A percentile compares a stretch with the other conserved stretches of the same genome.
Evolutionary conservation across 495 filamentous ascomycete genomes (phyloP).

Genomic region (Astrocystis sublimbata): DNA sequence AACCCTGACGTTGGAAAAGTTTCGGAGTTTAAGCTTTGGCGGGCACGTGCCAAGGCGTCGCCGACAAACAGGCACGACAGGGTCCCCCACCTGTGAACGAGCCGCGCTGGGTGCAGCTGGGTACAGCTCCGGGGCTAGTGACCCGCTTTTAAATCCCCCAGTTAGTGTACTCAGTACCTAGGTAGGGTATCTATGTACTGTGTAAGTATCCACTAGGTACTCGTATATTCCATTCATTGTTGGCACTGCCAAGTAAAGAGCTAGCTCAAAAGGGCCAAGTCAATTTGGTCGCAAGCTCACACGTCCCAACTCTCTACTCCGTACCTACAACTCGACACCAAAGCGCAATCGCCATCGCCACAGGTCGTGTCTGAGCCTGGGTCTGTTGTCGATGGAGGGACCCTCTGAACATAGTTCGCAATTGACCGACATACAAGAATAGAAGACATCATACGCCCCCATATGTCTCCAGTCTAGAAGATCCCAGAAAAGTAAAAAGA

Average conservation of each 20-base stretch:
- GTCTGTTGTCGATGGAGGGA: not conserved
- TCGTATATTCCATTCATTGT: too few species aligned
- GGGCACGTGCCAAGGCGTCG: constrained; percentile 8
- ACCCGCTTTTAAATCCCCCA: constrained; percentile 17
- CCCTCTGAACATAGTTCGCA: constrained; percentile 1
- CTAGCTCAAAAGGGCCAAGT: too few species aligned
- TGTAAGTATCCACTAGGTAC: too few species aligned
- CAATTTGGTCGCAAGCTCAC: too few species aligned
- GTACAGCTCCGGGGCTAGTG: not conserved
- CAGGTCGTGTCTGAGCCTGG: too few species aligned
- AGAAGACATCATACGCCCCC: too few species aligned
- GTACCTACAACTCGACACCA: constrained; percentile 20
- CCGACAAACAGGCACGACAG: constrained; percentile 8
- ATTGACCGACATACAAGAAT: constrained; percentile 35
- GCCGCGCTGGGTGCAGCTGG: not conserved
- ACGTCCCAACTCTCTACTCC: not conserved
- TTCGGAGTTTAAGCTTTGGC: constrained; percentile 15
- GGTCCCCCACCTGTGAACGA: too few species aligned
- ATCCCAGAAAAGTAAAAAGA: too few species aligned
- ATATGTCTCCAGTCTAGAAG: too few species aligned
- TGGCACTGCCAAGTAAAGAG: too few species aligned
- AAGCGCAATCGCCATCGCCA: not conserved
- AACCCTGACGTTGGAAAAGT: constrained; percentile 11
- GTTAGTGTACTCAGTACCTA: too few species aligned
- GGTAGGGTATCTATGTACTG: too few species aligned